Evolutionary conservation across 805 yeast genomes (phyloP).

Genomic region (Cyberlindnera xishuangbannaensis): DNA sequence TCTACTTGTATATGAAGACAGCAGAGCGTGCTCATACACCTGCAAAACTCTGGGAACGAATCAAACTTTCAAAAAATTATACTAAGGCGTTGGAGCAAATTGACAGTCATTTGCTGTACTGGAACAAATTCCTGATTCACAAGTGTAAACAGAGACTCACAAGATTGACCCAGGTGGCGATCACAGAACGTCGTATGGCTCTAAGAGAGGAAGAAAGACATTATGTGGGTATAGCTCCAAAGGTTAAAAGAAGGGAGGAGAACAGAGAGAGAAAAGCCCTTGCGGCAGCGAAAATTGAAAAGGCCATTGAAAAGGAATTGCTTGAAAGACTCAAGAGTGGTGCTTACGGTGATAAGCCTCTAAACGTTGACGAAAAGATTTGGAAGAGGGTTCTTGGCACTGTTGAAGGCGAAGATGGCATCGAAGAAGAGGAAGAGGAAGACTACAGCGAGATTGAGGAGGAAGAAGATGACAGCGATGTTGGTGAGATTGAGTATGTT

Average conservation of each 20-base stretch:
- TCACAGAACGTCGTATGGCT: conserved; percentile 90
- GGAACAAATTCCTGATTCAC: conserved; percentile 89
- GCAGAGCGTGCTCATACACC: conserved; percentile 98
- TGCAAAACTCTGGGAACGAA: conserved; percentile 89
- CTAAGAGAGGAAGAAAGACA: conserved; percentile 88
- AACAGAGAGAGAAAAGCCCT: conserved; percentile 95
- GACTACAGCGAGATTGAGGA: conserved; percentile 45
- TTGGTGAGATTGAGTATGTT: conserved; percentile 82
- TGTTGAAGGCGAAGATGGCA: conserved; percentile 63
- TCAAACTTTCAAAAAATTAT: conserved; percentile 84
- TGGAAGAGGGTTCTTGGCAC: conserved; percentile 93
- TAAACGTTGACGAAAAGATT: conserved; percentile 91
- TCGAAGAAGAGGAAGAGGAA: conserved; percentile 40
- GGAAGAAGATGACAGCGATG: conserved; percentile 48
- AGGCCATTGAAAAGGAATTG: conserved; percentile 92
- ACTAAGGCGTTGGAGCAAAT: conserved; percentile 82
- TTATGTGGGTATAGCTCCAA: conserved; percentile 87
- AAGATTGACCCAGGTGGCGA: conserved; percentile 89
- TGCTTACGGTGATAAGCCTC: conserved; percentile 96
- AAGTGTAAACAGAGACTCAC: conserved; percentile 96
- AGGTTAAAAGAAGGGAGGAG: conserved; percentile 91
- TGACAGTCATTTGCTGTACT: conserved; percentile 80
- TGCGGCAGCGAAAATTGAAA: conserved; percentile 94
- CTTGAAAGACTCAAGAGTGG: conserved; percentile 94
- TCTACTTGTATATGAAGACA: conserved; percentile 90